Evolutionary conservation across 2,329 filamentous ascomycete genomes (phyloP).

Genomic region (Ophiostoma tasmaniense): DNA sequence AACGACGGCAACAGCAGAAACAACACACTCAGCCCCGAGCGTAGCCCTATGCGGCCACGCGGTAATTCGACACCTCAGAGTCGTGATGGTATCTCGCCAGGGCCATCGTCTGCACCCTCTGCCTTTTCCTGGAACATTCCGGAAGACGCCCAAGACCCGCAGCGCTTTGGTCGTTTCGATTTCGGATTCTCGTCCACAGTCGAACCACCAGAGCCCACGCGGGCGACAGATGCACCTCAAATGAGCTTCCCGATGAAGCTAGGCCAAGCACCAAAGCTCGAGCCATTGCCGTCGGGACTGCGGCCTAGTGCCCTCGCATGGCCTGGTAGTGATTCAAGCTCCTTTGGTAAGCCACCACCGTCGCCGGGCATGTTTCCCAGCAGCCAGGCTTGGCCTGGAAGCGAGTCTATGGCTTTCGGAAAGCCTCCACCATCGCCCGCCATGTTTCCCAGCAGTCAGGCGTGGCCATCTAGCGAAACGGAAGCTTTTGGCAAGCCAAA

Average conservation of each 20-base stretch:
- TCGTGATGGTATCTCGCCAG: conserved; percentile 45
- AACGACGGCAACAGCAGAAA: conserved; percentile 32
- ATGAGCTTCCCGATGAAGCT: background rate
- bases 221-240: background rate
- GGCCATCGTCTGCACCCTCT: conserved; percentile 59
- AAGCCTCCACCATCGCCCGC: background rate
- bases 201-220: background rate
- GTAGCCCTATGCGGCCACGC: conserved; percentile 39
- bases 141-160: conserved; percentile 36
- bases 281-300: background rate
- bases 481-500: background rate
- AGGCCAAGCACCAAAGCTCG: background rate
- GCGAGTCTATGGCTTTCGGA: background rate
- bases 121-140: conserved; percentile 51
- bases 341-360: conserved; percentile 29
- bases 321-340: conserved; percentile 11
- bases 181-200: conserved; percentile 22
- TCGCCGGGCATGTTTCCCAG: conserved; percentile 30
- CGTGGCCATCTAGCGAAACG: background rate
- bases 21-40: conserved; percentile 31
- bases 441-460: background rate
- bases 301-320: background rate
- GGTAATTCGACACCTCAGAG: conserved; percentile 45
- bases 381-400: background rate
- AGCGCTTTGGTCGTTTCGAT: conserved; percentile 35